Base-by-base conservation (phyloP, 23 red algal species). In the Pyropia yezoensis region DNA sequence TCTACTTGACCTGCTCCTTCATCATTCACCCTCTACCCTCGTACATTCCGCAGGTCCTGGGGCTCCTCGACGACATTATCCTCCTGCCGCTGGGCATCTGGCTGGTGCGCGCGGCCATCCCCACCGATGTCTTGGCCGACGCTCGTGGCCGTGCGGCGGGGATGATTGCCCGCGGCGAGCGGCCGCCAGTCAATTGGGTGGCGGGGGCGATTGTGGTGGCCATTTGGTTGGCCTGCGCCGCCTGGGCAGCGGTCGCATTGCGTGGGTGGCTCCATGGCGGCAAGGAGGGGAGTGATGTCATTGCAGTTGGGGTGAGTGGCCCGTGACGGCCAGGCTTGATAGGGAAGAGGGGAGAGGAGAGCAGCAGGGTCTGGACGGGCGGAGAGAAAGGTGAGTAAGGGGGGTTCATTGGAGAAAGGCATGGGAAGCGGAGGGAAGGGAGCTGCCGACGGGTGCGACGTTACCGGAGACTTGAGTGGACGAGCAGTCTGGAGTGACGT, bases 81-180 rank as follows among this genome's bases (percentile, higher is more conserved):
- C 19, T 59, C 25, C 17, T 59, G 7, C 55, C 55, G 55, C 55
- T 59, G 7, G 55, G 55, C 55, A 23, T 59, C 21, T 59, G 25
- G 19, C 21, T 59, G 7, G 55, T 59, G 7, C 55, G 19, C 55
- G 12, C 7, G 55, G 19, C 25, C 21, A 59, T 59, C 25, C 55
- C 55, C 21, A 15, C 3, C 55, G 13, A 59, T 0, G 55, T 59
- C 55, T 7, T 59, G 0, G 55, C 25, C 12, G 55, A 59, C 13
- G 55, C 55, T 7, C 55, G 55, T 15, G 55, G 7, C 7, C 21
- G 19, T 27, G 55, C 55, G 17, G 55, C 25, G 21, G 55, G 15
- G 17, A 59, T 59, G 55, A 59, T 21, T 59, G 55, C 19, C 21
- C 21, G 55, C 55, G 55, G 55, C 25, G 55, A 27, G 55, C 55